Evolutionary conservation across 179 eudicot genomes (phyloP).

Genomic region (Nepenthes alata): DNA sequence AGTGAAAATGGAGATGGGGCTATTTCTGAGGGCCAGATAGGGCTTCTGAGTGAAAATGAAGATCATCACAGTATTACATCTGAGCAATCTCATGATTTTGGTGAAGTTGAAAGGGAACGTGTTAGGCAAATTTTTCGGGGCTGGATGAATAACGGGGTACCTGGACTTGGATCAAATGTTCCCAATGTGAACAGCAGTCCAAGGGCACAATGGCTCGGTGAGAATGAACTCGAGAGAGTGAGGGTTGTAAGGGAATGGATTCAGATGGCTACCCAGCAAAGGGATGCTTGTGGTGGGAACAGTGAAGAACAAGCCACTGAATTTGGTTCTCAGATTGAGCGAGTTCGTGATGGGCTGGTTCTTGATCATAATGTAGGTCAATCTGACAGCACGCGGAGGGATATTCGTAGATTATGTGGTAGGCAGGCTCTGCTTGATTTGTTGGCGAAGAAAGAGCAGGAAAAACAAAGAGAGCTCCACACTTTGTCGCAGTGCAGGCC

Average conservation of each 20-base stretch:
- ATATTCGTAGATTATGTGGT: conserved; percentile 59
- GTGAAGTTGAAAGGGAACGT: conserved; percentile 51
- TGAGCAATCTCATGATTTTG: conserved; percentile 53
- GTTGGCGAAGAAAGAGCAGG: conserved; percentile 43
- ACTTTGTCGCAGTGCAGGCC: conserved; percentile 35
- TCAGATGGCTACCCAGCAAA: conserved; percentile 36
- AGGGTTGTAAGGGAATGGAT: conserved; percentile 58
- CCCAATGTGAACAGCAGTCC: conserved; percentile 27
- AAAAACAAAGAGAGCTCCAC: conserved; percentile 55
- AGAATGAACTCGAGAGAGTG: conserved; percentile 53
- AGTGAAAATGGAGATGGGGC: conserved; percentile 30
- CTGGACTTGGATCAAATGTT: conserved; percentile 21
- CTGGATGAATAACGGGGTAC: conserved; percentile 52
- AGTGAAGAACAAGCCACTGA: conserved; percentile 42
- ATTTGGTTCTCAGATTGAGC: conserved; percentile 42
- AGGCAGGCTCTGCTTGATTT: conserved; percentile 86
- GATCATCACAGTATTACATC: conserved; percentile 45
- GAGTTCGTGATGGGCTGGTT: conserved; percentile 39
- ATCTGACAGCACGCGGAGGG: conserved; percentile 29
- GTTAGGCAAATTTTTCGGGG: conserved; percentile 58
- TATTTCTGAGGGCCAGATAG: conserved; percentile 14
- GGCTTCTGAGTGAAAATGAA: conserved; percentile 29
- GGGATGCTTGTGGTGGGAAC: conserved; percentile 22
- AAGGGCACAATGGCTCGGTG: conserved; percentile 40
- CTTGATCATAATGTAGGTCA: conserved; percentile 23